These are phyloP conservation scores for Thermothelomyces thermophilus DNA, from an alignment of 2,329 filamentous ascomycete species.

Conservation along the genomic window DNA sequence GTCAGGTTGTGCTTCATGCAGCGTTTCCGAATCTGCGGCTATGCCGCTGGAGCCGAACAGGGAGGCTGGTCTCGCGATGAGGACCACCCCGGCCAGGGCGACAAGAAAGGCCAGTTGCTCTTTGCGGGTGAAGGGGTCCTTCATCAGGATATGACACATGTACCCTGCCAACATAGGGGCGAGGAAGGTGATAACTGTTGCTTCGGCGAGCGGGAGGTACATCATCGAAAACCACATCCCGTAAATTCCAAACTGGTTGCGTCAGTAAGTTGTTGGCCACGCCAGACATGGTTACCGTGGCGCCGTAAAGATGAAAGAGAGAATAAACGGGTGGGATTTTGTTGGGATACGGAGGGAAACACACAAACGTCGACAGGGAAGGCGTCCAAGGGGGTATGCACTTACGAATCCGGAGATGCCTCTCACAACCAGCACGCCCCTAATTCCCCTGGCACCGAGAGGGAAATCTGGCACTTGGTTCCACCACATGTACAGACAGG, in stretches of 20 bases:
- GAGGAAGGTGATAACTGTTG: conserved; percentile 84
- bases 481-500: conserved; percentile 68
- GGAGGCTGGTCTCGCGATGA: conserved; percentile 66
- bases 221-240: conserved; percentile 62
- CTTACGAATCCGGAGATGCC: conserved; percentile 57
- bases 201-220: conserved; percentile 79
- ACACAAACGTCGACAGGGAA: background rate
- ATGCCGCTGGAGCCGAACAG: conserved; percentile 26
- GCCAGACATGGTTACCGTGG: too few species aligned
- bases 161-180: conserved; percentile 73
- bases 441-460: conserved; percentile 59
- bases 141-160: conserved; percentile 65
- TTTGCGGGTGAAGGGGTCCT: conserved; percentile 69
- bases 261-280: conserved; percentile 38
- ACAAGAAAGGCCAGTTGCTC: conserved; percentile 72
- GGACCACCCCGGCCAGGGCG: conserved; percentile 70
- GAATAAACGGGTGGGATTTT: too few species aligned
- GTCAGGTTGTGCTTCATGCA: background rate
- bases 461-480: conserved; percentile 61
- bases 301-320: too few species aligned
- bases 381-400: background rate
- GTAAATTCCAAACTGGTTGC: conserved; percentile 59
- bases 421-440: conserved; percentile 60
- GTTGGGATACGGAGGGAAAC: too few species aligned
- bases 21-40: background rate